A percentile compares a stretch with the other conserved stretches of the same genome.
These are phyloP conservation scores for Friedmanniomyces simplex DNA, from an alignment of 495 filamentous ascomycete species.

Conservation along the genomic window DNA sequence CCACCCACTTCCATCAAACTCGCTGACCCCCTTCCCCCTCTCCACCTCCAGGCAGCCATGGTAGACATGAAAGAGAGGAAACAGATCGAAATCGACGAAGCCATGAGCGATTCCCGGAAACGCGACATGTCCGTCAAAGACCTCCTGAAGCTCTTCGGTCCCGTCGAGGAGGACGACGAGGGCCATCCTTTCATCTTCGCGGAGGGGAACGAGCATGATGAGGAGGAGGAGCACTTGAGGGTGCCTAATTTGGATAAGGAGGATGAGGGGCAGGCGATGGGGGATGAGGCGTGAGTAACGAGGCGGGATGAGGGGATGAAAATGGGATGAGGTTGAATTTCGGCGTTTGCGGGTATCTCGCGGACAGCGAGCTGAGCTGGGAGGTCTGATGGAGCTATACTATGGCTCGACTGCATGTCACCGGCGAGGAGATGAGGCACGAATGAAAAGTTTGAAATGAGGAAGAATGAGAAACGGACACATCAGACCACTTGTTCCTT, in stretches of 20 bases:
- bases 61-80: constrained; percentile 33
- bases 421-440: neutral
- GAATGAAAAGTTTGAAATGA: neutral
- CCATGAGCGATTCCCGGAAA: constrained; percentile 25
- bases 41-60: constrained; percentile 36
- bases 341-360: neutral
- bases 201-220: constrained; percentile 21
- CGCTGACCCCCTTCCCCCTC: neutral
- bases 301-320: neutral
- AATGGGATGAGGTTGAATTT: no score
- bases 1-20: neutral
- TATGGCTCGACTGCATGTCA: neutral
- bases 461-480: no score
- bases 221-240: constrained; percentile 1
- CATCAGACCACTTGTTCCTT: no score
- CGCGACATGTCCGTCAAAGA: constrained; percentile 15
- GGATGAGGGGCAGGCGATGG: constrained; percentile 1
- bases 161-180: constrained; percentile 18
- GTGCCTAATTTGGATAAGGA: neutral
- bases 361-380: neutral
- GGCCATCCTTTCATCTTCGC: constrained; percentile 29
- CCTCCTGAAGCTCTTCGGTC: constrained; percentile 28
- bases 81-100: constrained; percentile 25
- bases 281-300: neutral
- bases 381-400: neutral